phyloP scores from a whole-genome alignment of 2,329 filamentous ascomycete genomes.

The Albophoma yamanashiensis region DNA sequence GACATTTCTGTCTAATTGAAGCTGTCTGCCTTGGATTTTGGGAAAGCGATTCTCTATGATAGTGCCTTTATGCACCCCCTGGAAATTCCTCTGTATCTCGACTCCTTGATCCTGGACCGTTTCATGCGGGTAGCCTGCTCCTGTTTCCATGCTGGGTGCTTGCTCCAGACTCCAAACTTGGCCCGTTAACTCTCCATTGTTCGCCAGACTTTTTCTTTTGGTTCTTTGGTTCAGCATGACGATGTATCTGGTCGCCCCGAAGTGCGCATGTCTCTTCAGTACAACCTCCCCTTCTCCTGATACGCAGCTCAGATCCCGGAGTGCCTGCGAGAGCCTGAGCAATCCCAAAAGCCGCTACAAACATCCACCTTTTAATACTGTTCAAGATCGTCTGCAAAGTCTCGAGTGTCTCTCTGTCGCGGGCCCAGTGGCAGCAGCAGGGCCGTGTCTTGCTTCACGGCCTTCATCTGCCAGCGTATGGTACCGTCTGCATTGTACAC shows the following conservation, averaged over 20 bases:
- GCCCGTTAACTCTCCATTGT: too few relatives aligned
- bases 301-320: not conserved
- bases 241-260: not conserved
- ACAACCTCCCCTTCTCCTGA: not conserved
- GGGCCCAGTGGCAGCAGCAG: conserved; percentile 11
- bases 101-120: not conserved
- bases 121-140: not conserved
- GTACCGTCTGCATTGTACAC: conserved; percentile 11
- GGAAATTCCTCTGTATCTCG: not conserved
- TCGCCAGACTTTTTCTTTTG: not conserved
- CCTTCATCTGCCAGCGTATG: conserved; percentile 15
- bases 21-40: not conserved
- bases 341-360: not conserved
- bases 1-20: not conserved
- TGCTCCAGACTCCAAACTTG: not conserved
- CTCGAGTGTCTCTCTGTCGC: not conserved
- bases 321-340: not conserved
- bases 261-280: not conserved
- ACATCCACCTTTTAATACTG: not conserved
- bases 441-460: conserved; percentile 10
- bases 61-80: not conserved
- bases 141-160: not conserved
- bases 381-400: not conserved
- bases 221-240: not conserved
- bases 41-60: not conserved